Evolutionary conservation across 2,329 filamentous ascomycete genomes (phyloP).

Genomic region (Cladobotryum mycophilum): DNA sequence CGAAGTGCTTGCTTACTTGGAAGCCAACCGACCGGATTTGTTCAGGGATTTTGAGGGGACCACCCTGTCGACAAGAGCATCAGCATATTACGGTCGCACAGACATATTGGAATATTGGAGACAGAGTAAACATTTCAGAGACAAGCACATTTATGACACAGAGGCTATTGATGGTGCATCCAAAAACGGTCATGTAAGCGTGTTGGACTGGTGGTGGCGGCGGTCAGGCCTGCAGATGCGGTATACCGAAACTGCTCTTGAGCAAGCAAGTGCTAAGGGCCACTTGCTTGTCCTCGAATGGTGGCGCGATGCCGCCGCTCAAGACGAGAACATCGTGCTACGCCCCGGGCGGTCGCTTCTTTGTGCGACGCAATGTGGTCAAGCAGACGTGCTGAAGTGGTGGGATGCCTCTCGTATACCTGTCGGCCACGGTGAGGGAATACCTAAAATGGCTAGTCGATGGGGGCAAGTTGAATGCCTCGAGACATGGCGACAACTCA

Average conservation of each 20-base stretch:
- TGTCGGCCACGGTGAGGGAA: constrained; percentile 71
- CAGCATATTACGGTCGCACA: constrained; percentile 74
- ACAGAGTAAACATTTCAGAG: constrained; percentile 72
- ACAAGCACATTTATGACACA: constrained; percentile 71
- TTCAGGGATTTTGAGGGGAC: constrained; percentile 84
- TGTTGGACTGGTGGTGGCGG: constrained; percentile 88
- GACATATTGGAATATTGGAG: constrained; percentile 91
- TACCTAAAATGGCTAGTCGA: constrained; percentile 77
- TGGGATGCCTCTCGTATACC: constrained; percentile 80
- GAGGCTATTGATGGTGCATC: constrained; percentile 86
- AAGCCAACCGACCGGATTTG: constrained; percentile 58
- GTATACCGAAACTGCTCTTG: constrained; percentile 81
- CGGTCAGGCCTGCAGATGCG: constrained; percentile 70
- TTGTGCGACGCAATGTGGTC: constrained; percentile 76
- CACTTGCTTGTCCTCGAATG: constrained; percentile 84
- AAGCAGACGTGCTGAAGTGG: constrained; percentile 72
- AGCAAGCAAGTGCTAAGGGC: constrained; percentile 79
- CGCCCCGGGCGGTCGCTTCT: constrained; percentile 82
- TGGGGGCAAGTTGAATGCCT: constrained; percentile 81
- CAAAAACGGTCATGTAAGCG: constrained; percentile 73
- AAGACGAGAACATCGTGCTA: constrained; percentile 53
- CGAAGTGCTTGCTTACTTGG: constrained; percentile 65
- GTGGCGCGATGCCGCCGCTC: constrained; percentile 71
- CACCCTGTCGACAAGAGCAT: constrained; percentile 81
- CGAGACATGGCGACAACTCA: constrained; percentile 69